These are phyloP conservation scores for Xylaria palmicola DNA, from an alignment of 495 filamentous ascomycete species.

Conservation along the genomic window DNA sequence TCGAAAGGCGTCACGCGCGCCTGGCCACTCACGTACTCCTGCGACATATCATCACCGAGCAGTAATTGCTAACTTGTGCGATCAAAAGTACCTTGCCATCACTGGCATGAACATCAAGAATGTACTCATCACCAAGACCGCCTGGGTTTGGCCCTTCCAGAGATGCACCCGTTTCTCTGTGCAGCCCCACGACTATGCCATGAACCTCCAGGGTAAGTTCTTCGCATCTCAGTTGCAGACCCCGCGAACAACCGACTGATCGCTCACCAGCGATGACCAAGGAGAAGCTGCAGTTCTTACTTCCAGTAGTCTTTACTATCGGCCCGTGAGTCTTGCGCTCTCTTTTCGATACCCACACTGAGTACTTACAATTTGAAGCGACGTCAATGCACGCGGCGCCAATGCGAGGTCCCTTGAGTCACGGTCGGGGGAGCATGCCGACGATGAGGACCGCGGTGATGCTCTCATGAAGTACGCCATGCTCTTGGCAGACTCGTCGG, in stretches of 20 bases:
- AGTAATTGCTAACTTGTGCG: conserved; percentile 21
- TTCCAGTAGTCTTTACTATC: conserved; percentile 83
- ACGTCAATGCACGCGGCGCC: conserved; percentile 55
- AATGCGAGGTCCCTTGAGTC: conserved; percentile 26
- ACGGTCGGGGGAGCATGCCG: conserved; percentile 17
- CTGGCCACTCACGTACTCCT: too few relatives aligned
- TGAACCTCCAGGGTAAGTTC: conserved; percentile 58
- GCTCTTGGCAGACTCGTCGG: conserved; percentile 60
- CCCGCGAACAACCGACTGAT: not conserved
- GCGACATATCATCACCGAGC: not conserved
- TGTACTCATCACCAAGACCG: conserved; percentile 72
- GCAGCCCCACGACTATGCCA: conserved; percentile 73
- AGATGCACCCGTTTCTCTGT: conserved; percentile 55
- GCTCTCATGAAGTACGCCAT: conserved; percentile 75
- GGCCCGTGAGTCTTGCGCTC: conserved; percentile 49
- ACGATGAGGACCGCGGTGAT: conserved; percentile 46
- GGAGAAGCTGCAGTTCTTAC: conserved; percentile 75
- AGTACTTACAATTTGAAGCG: conserved; percentile 24
- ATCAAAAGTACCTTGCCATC: conserved; percentile 65
- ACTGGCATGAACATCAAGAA: conserved; percentile 71
- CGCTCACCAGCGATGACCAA: conserved; percentile 64
- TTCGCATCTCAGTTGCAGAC: not conserved
- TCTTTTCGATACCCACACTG: not conserved
- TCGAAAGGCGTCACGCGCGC: too few relatives aligned
- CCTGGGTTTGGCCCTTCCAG: conserved; percentile 67